Evolutionary conservation across 192 early-diverging fungal genomes (phyloP).

Genomic region (Backusella tarrabulga): DNA sequence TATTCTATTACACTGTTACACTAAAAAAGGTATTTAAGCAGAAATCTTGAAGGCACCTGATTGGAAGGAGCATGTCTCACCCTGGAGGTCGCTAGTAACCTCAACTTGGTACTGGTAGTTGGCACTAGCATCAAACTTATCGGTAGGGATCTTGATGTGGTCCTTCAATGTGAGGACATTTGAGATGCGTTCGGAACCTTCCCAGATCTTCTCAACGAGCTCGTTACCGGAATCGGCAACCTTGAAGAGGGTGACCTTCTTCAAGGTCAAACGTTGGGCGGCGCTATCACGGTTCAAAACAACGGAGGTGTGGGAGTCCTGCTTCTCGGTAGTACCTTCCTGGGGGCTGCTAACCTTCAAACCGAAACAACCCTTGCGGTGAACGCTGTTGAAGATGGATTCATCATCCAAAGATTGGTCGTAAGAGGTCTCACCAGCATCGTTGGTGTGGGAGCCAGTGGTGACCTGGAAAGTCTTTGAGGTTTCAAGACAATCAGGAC

Average conservation of each 20-base stretch:
- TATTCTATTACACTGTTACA: background rate
- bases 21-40: background rate
- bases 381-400: constrained; percentile 13
- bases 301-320: constrained; percentile 11
- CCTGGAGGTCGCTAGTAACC: constrained; percentile 7
- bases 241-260: constrained; percentile 24
- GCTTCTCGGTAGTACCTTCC: constrained; percentile 11
- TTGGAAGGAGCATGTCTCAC: constrained; percentile 11
- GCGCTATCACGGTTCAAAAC: constrained; percentile 20
- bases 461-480: constrained; percentile 30
- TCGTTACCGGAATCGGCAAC: background rate
- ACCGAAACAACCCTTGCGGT: constrained; percentile 28
- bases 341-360: constrained; percentile 11
- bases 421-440: constrained; percentile 11
- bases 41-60: constrained; percentile 16
- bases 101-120: constrained; percentile 12
- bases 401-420: constrained; percentile 15
- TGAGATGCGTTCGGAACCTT: background rate
- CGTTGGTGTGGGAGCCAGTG: constrained; percentile 17
- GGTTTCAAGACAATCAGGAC: constrained; percentile 25
- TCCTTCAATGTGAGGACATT: constrained; percentile 26
- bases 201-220: constrained; percentile 16
- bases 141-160: constrained; percentile 11
- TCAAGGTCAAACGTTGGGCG: constrained; percentile 18
- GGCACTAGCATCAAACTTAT: constrained; percentile 3